Evolutionary conservation across 257 asterid genomes (phyloP), one percentile per base, ranked within the genome.

Genomic region (Eustoma russellianum): DNA sequence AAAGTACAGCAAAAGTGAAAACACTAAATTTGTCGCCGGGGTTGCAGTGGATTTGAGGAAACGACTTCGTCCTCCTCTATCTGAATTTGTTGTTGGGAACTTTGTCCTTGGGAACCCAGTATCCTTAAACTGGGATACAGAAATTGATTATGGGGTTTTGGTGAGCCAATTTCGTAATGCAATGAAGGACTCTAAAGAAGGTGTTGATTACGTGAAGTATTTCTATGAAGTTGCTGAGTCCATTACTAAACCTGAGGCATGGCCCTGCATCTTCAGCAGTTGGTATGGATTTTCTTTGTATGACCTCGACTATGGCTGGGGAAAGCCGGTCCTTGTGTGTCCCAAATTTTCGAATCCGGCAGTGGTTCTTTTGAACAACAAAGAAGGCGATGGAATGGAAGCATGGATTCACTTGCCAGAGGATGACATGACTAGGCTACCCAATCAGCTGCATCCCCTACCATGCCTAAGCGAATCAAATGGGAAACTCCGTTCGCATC

Each of bases 281-380:
- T 50, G 35, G 55, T 50, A 40, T 33, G 28, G 35, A 5, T 50
- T 17, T 28, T 40, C 55, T 2, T 2, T 28, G 35, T 18, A 50
- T 19, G 35, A 50, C 11, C 15, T 50, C 15, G 55, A 50, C 15
- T 50, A 7, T 33, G 55, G 55, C 15, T 50, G 55, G 55, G 55
- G 55, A 28, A 50, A 50, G 18, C 55, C 55, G 6, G n/a, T 50
- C 3, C 9, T 33, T 6, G 15, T 50, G 1, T 10, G 55, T 13
- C 55, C 55, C 2, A 33, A 9, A 4, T 14, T 14, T 3, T 13
- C 35, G 33, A 13, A 28, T 3, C 19, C 10, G 11, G 38, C n/a
- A 12, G 55, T 18, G n/a, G 1, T 17, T 9, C 7, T 28, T 9
- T 2, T 19, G 38, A 19, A 13, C 15, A 9, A 33, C 5, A 50